Conservation (phyloP, 345 rosid genomes). For the Cardamine occulta region DNA sequence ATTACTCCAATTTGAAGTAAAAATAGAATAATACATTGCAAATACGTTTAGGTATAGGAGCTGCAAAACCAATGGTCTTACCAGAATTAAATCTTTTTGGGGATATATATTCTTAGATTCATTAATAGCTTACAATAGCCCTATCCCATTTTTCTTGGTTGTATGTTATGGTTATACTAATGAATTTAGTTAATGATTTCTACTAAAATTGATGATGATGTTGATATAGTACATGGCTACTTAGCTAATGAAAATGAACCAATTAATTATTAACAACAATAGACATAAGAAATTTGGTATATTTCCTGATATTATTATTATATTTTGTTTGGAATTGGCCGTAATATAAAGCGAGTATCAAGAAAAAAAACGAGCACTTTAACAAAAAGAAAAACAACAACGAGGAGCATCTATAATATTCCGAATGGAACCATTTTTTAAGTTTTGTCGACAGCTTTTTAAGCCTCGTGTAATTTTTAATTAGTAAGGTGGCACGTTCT, state of each 20-base stretch:
- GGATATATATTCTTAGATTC: background rate
- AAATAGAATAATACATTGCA: too few relatives aligned
- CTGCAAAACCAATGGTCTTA: background rate
- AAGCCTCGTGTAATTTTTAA: slow-evolving; percentile 19
- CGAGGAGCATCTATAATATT: slow-evolving; percentile 29
- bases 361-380: slow-evolving; percentile 15
- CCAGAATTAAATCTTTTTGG: background rate
- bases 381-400: slow-evolving; percentile 18
- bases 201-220: slow-evolving; percentile 1
- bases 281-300: background rate
- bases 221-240: background rate
- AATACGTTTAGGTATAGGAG: too few relatives aligned
- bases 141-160: background rate
- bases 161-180: background rate
- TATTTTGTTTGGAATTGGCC: background rate
- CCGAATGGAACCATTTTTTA: slow-evolving; percentile 33
- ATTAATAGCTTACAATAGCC: background rate
- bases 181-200: background rate
- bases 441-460: slow-evolving; percentile 37
- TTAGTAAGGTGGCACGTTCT: slow-evolving; percentile 24
- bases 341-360: slow-evolving; percentile 1
- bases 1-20: too few relatives aligned
- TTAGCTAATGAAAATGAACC: background rate
- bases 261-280: background rate
- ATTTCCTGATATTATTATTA: background rate